These are phyloP conservation scores for Penicillium olsonii DNA, from an alignment of 2,329 filamentous ascomycete genomes.

Conservation along the genomic window DNA sequence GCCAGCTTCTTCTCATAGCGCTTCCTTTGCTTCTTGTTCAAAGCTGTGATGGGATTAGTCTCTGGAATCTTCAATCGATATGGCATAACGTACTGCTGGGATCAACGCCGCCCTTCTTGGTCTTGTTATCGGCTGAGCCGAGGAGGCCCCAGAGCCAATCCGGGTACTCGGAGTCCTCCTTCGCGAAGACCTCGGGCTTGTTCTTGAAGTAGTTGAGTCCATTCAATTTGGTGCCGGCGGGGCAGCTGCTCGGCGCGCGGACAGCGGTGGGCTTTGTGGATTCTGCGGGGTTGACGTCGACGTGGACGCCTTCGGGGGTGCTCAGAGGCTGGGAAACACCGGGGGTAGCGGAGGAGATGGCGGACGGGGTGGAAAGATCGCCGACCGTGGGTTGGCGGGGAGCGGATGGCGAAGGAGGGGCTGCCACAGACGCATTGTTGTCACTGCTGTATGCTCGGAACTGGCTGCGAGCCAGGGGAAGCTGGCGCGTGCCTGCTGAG, in stretches of 20 bases:
- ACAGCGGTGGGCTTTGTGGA: conserved; percentile 28
- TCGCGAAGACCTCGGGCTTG: conserved; percentile 46
- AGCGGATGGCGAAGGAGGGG: conserved; percentile 32
- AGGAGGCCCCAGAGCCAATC: conserved; percentile 51
- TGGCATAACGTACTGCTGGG: conserved; percentile 37
- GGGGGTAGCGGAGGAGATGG: conserved; percentile 42
- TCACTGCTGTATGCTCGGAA: conserved; percentile 37
- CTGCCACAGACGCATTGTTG: conserved; percentile 27
- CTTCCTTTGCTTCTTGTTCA: conserved; percentile 52
- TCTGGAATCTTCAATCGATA: not conserved
- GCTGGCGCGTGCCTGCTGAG: conserved; percentile 31
- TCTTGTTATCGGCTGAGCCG: conserved; percentile 36
- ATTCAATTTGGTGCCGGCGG: conserved; percentile 42
- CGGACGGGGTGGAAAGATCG: conserved; percentile 37
- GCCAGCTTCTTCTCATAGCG: conserved; percentile 50
- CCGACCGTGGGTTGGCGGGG: conserved; percentile 35
- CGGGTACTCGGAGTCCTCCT: conserved; percentile 51
- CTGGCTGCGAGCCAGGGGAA: conserved; percentile 32
- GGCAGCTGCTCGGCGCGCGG: conserved; percentile 40
- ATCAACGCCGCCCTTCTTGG: conserved; percentile 40
- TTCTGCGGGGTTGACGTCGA: conserved; percentile 28
- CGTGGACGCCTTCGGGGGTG: conserved; percentile 36
- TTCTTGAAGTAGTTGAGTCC: conserved; percentile 52
- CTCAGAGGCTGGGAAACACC: conserved; percentile 45
- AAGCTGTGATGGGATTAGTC: conserved; percentile 32